phyloP scores from a whole-genome alignment of 2,329 filamentous ascomycete genomes.

The Sporothrix brunneoviolacea region DNA sequence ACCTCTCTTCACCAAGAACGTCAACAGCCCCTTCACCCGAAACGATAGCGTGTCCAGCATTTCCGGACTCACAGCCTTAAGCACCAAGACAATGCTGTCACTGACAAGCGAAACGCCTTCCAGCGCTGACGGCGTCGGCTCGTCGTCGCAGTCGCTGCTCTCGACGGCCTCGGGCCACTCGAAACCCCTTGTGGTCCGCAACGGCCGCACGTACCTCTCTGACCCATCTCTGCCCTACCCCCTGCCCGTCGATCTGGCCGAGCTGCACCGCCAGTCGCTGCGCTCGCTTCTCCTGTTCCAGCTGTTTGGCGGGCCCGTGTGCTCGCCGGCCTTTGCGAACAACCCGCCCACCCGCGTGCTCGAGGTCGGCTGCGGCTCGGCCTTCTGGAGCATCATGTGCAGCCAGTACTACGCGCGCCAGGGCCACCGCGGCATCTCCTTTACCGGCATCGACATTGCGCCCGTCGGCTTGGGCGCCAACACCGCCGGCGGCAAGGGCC shows the following conservation, averaged over 20 bases:
- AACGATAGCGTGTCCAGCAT: slow-evolving; percentile 42
- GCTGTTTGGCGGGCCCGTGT: slow-evolving; percentile 74
- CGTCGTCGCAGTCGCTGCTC: slow-evolving; percentile 22
- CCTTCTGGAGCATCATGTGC: slow-evolving; percentile 84
- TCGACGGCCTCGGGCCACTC: slow-evolving; percentile 23
- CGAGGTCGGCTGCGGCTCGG: slow-evolving; percentile 81
- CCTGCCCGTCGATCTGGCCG: slow-evolving; percentile 74
- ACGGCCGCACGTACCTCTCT: slow-evolving; percentile 77
- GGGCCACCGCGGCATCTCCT: slow-evolving; percentile 64
- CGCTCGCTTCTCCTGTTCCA: slow-evolving; percentile 75
- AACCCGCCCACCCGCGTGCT: slow-evolving; percentile 70
- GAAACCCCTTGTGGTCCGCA: slow-evolving; percentile 60
- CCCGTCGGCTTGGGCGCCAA: slow-evolving; percentile 35
- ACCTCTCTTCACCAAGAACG: slow-evolving; percentile 1
- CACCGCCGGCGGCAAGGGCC: slow-evolving; percentile 11
- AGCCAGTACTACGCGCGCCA: slow-evolving; percentile 65
- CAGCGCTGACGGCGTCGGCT: slow-evolving; percentile 35
- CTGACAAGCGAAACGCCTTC: slow-evolving; percentile 41
- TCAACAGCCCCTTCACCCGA: slow-evolving; percentile 24
- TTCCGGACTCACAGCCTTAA: slow-evolving; percentile 37
- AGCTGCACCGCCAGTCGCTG: slow-evolving; percentile 81
- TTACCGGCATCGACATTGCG: slow-evolving; percentile 77
- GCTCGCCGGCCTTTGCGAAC: slow-evolving; percentile 58
- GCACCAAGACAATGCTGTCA: slow-evolving; percentile 41
- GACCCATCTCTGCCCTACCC: slow-evolving; percentile 69